Evolutionary conservation across 768 basidiomycete species (phyloP).

Genomic region (Boletales sp.): DNA sequence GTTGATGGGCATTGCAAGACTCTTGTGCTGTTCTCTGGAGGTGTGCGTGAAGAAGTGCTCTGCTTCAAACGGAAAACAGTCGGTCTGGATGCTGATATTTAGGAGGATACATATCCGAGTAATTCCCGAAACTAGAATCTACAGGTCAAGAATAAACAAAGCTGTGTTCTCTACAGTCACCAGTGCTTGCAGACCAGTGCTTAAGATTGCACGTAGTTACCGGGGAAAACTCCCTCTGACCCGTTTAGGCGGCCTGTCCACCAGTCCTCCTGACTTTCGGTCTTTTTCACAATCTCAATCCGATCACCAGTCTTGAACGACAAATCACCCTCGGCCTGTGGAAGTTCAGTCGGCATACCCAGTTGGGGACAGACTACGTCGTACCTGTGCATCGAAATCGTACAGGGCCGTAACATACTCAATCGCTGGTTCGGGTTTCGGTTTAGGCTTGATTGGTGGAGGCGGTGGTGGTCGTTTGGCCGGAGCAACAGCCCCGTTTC

Average conservation of each 20-base stretch:
- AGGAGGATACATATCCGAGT: constrained; percentile 17
- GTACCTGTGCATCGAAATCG: constrained; percentile 87
- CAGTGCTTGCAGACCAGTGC: background rate
- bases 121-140: background rate
- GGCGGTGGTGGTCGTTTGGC: constrained; percentile 86
- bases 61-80: too few relatives aligned
- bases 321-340: constrained; percentile 84
- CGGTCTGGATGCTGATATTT: background rate
- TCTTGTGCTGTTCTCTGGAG: too few relatives aligned
- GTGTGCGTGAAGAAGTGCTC: too few relatives aligned
- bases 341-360: background rate
- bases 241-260: constrained; percentile 93
- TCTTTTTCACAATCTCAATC: constrained; percentile 86
- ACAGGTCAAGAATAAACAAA: too few relatives aligned
- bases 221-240: constrained; percentile 85
- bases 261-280: constrained; percentile 88
- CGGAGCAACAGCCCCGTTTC: constrained; percentile 29
- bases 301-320: constrained; percentile 85
- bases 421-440: constrained; percentile 57
- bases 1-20: constrained; percentile 45
- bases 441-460: constrained; percentile 87
- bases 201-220: constrained; percentile 40
- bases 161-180: too few relatives aligned
- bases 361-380: constrained; percentile 7
- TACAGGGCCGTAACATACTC: constrained; percentile 91